These are phyloP conservation scores for Hypoxylon sp. DNA, from an alignment of 2,329 filamentous ascomycete species.

Conservation along the genomic window DNA sequence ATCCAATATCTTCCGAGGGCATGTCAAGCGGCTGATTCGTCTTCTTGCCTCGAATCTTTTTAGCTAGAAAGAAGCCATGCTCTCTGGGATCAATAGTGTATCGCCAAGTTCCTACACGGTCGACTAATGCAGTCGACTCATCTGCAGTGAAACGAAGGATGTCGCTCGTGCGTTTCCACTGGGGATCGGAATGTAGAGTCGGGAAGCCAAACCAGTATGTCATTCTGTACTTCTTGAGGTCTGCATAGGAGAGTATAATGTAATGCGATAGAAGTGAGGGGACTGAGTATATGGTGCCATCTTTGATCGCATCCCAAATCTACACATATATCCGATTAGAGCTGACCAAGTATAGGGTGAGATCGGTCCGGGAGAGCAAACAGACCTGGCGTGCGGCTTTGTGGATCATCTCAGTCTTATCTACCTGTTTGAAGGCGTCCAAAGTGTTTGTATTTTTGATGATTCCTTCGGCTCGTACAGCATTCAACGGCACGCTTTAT, in stretches of 20 bases:
- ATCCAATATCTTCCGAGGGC: conserved; percentile 69
- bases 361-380: conserved; percentile 54
- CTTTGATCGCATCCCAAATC: conserved; percentile 98
- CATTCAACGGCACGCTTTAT: conserved; percentile 73
- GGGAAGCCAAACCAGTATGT: conserved; percentile 99
- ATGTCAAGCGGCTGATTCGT: conserved; percentile 60
- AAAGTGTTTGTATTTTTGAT: conserved; percentile 97
- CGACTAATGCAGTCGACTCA: conserved; percentile 84
- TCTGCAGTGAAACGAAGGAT: conserved; percentile 68
- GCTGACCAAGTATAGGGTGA: conserved; percentile 6
- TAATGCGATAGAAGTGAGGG: conserved; percentile 93
- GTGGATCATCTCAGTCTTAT: conserved; percentile 82
- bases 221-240: conserved; percentile 97
- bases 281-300: conserved; percentile 95
- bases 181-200: conserved; percentile 87
- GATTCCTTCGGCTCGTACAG: conserved; percentile 87
- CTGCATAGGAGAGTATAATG: conserved; percentile 89
- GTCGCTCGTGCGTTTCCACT: conserved; percentile 75
- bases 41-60: conserved; percentile 68
- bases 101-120: conserved; percentile 87
- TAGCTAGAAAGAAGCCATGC: conserved; percentile 95
- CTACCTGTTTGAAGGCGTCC: conserved; percentile 88
- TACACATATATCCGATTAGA: conserved; percentile 56
- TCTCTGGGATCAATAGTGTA: conserved; percentile 85
- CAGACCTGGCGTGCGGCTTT: conserved; percentile 81